Evolutionary conservation across 176 grass and related monocot genomes (phyloP).

Genomic region (Olyra latifolia): DNA sequence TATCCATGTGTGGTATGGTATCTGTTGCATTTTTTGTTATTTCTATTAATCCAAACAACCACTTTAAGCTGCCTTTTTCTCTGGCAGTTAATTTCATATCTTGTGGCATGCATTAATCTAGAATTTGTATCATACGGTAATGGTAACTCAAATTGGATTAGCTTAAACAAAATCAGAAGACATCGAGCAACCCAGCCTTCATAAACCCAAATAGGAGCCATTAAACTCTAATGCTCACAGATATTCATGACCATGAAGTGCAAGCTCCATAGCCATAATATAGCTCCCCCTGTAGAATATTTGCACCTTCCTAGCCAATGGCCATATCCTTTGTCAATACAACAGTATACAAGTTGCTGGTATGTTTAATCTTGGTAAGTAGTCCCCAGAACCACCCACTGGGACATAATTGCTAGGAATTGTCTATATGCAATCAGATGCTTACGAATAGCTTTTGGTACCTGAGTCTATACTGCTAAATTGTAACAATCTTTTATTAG

Average conservation of each 20-base stretch:
- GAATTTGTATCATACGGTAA: neutral
- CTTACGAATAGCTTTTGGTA: neutral
- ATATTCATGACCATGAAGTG: conserved; percentile 9
- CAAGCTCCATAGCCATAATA: conserved; percentile 2
- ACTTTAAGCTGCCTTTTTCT: neutral
- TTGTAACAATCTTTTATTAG: neutral
- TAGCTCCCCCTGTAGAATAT: neutral
- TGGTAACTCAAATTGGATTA: neutral
- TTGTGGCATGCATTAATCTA: neutral
- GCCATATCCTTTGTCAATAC: conserved; percentile 1
- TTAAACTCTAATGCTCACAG: neutral
- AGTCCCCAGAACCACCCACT: neutral
- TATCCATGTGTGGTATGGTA: conserved; percentile 7
- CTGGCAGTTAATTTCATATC: neutral
- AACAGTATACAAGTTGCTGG: neutral
- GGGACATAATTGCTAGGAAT: neutral
- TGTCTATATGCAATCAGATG: conserved; percentile 9
- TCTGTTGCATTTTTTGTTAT: neutral
- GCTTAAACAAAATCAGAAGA: conserved; percentile 7
- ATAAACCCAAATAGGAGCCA: conserved; percentile 6
- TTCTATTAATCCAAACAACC: conserved; percentile 1
- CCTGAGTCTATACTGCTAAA: conserved; percentile 4
- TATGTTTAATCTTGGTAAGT: neutral
- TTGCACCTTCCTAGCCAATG: neutral
- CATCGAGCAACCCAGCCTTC: neutral